Evolutionary conservation across 2,329 filamentous ascomycete species (phyloP).

Genomic region (Diaporthe sp.): DNA sequence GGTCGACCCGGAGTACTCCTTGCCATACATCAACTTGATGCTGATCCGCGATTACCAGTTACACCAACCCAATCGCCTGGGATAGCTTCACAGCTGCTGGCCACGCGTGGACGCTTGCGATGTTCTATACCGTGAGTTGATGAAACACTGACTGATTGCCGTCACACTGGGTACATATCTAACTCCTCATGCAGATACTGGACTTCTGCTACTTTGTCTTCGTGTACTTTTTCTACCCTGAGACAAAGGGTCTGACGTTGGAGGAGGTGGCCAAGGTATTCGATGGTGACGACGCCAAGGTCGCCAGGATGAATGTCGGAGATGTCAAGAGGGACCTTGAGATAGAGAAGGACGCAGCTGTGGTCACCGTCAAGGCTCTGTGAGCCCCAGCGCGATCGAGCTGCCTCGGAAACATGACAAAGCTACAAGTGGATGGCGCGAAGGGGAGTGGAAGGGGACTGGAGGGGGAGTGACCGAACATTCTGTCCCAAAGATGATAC

Average conservation of each 20-base stretch:
- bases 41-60: slow-evolving; percentile 50
- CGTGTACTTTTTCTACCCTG: slow-evolving; percentile 73
- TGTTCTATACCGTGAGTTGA: slow-evolving; percentile 64
- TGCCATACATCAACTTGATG: background rate
- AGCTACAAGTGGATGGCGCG: background rate
- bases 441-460: background rate
- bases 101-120: slow-evolving; percentile 70
- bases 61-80: slow-evolving; percentile 72
- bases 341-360: background rate
- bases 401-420: background rate
- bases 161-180: background rate
- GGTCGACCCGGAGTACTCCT: slow-evolving; percentile 43
- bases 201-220: slow-evolving; percentile 69
- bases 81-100: slow-evolving; percentile 59
- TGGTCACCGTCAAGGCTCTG: background rate
- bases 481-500: too few relatives aligned
- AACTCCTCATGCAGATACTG: slow-evolving; percentile 57
- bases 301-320: slow-evolving; percentile 64
- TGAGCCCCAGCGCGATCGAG: background rate
- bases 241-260: slow-evolving; percentile 76
- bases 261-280: slow-evolving; percentile 77
- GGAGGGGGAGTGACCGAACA: too few relatives aligned
- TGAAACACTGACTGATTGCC: too few relatives aligned
- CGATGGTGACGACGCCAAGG: slow-evolving; percentile 69
- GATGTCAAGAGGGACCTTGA: slow-evolving; percentile 64